A percentile compares a stretch with the other conserved stretches of the same genome.
Conservation (phyloP, 768 basidiomycete species). For the Coprinellus micaceus region DNA sequence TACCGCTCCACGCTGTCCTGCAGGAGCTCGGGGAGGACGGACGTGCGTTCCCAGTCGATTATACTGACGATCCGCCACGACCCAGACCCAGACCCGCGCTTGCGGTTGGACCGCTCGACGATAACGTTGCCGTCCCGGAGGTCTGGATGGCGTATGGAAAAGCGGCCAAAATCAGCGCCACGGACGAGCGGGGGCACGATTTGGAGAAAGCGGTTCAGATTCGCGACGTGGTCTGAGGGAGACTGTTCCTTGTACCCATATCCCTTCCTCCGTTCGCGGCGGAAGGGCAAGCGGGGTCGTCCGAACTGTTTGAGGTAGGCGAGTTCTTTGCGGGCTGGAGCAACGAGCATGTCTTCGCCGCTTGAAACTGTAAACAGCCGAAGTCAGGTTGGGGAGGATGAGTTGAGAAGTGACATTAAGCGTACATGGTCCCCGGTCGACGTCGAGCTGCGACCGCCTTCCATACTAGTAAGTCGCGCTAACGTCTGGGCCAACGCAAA, state of each 20-base stretch:
- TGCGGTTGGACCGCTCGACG: conserved; percentile 43
- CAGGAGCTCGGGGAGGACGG: conserved; percentile 46
- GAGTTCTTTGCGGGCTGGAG: conserved; percentile 43
- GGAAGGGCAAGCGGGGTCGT: conserved; percentile 42
- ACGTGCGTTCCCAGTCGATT: conserved; percentile 55
- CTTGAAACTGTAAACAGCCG: conserved; percentile 40
- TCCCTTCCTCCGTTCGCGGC: conserved; percentile 36
- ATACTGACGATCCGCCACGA: conserved; percentile 38
- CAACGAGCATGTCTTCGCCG: conserved; percentile 38
- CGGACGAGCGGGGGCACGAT: conserved; percentile 44
- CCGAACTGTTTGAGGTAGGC: conserved; percentile 48
- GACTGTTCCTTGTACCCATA: conserved; percentile 44
- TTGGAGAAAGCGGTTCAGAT: conserved; percentile 45
- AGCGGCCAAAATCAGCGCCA: conserved; percentile 34
- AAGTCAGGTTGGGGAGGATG: conserved; percentile 23
- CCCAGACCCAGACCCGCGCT: conserved; percentile 33
- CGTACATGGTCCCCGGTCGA: conserved; percentile 52
- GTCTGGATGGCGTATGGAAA: conserved; percentile 53
- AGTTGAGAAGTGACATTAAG: conserved; percentile 26
- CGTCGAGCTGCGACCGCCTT: conserved; percentile 45
- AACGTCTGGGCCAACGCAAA: conserved; percentile 45
- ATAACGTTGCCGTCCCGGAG: conserved; percentile 48
- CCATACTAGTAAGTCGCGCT: conserved; percentile 46
- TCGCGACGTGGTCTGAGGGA: conserved; percentile 43
- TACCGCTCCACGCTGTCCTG: conserved; percentile 35